Percentiles rank a stretch among this genome's conserved stretches.
These are phyloP conservation scores for Parietaria judaica DNA, from an alignment of 306 rosid genomes.

Conservation along the genomic window DNA sequence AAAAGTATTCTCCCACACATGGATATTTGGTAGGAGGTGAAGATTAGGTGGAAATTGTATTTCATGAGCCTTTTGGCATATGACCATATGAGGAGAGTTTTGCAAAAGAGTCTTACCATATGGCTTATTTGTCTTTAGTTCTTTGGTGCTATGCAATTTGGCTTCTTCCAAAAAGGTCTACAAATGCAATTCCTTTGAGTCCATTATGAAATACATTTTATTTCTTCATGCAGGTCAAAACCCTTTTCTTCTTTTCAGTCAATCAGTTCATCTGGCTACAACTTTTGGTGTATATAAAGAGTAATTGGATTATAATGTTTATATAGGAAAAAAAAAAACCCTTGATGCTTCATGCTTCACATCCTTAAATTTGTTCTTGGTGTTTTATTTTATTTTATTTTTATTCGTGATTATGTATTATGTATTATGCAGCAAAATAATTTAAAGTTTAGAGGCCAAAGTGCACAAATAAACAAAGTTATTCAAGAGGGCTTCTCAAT, in stretches of 20 bases:
- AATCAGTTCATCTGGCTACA: not conserved
- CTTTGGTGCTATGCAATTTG: slow-evolving; percentile 1
- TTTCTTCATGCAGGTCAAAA: slow-evolving; percentile 14
- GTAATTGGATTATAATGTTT: too few relatives aligned
- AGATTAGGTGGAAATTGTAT: slow-evolving; percentile 29
- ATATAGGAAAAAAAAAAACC: too few relatives aligned
- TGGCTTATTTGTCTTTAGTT: slow-evolving; percentile 18
- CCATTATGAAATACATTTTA: not conserved
- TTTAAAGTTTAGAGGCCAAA: too few relatives aligned
- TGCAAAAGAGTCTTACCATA: slow-evolving; percentile 2
- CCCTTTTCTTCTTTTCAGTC: not conserved
- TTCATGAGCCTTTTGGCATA: slow-evolving; percentile 18
- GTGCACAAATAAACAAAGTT: not conserved
- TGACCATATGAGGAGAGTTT: slow-evolving; percentile 13
- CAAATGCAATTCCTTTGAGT: slow-evolving; percentile 12
- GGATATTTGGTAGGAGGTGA: slow-evolving; percentile 15
- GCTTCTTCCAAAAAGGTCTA: slow-evolving; percentile 6
- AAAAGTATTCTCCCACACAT: not conserved
- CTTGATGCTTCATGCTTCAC: too few relatives aligned
- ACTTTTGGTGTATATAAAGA: too few relatives aligned
- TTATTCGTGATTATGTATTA: too few relatives aligned
- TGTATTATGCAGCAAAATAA: too few relatives aligned
- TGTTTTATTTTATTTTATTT: too few relatives aligned
- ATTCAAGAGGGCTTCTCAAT: too few relatives aligned
- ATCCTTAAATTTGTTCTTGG: too few relatives aligned